phyloP scores from a whole-genome alignment of 2,329 filamentous ascomycete genomes.

The Pestalotiopsis sp. region DNA sequence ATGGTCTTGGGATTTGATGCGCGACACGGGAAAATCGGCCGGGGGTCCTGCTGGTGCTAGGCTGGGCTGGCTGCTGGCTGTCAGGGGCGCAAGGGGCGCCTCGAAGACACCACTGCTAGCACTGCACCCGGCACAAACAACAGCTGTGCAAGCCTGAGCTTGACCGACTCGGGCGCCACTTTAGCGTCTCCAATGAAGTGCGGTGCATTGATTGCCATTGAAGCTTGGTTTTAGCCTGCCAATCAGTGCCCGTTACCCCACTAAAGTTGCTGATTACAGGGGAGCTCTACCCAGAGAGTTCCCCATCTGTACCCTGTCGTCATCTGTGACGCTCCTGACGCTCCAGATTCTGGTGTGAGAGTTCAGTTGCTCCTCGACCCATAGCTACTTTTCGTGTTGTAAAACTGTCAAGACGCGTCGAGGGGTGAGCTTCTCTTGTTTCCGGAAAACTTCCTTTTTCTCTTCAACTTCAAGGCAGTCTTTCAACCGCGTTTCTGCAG shows the following conservation, averaged over 20 bases:
- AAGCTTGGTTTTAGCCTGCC: slow-evolving; percentile 3
- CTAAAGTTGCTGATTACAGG: slow-evolving; percentile 4
- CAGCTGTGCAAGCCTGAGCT: neutral
- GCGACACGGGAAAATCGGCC: neutral
- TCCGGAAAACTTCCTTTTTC: neutral
- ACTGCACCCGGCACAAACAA: neutral
- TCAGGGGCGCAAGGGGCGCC: neutral
- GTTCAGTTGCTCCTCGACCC: neutral
- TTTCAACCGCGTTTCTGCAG: neutral
- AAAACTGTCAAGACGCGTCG: neutral
- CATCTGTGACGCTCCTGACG: slow-evolving; percentile 8
- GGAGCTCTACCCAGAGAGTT: neutral
- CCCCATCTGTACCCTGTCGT: slow-evolving; percentile 10
- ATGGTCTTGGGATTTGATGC: neutral
- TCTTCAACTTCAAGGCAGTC: neutral
- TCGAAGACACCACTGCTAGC: neutral
- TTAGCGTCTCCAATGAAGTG: slow-evolving; percentile 7
- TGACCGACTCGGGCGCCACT: neutral
- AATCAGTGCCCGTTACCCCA: slow-evolving; percentile 3
- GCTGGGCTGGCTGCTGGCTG: no score
- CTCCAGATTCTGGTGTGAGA: neutral
- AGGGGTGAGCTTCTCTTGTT: neutral
- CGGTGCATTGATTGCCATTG: neutral
- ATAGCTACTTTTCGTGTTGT: neutral
- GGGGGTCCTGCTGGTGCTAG: neutral